These are phyloP conservation scores for Penicillium cataractarum DNA, from an alignment of 495 filamentous ascomycete species.

Conservation along the genomic window DNA sequence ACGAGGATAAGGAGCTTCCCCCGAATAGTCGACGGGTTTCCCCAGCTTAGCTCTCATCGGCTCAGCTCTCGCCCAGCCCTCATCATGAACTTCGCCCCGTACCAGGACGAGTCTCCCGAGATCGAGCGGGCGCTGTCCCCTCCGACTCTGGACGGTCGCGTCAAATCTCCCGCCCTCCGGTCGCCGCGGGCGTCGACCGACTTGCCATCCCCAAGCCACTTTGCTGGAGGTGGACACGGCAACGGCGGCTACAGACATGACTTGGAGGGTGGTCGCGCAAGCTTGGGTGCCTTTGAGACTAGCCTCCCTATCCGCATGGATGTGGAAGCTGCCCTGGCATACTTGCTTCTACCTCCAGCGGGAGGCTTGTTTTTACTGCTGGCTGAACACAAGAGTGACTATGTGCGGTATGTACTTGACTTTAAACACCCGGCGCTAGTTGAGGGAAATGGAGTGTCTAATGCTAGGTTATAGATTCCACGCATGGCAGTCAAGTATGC, in stretches of 20 bases:
- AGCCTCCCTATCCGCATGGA: conserved; percentile 82
- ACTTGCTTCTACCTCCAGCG: conserved; percentile 82
- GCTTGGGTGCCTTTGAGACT: conserved; percentile 74
- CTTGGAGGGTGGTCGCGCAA: conserved; percentile 60
- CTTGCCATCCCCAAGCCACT: conserved; percentile 48
- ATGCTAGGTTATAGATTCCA: conserved; percentile 68
- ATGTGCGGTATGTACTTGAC: conserved; percentile 72
- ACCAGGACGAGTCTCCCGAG: conserved; percentile 87
- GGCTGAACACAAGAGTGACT: conserved; percentile 92
- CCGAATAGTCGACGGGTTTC: conserved; percentile 1
- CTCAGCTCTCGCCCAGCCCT: conserved; percentile 9
- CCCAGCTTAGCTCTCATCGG: conserved; percentile 3
- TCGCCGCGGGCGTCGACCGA: conserved; percentile 45
- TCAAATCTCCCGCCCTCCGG: conserved; percentile 53
- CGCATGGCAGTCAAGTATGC: conserved; percentile 89
- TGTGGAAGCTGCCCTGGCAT: conserved; percentile 89
- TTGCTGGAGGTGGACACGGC: conserved; percentile 36
- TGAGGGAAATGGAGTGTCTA: conserved; percentile 2
- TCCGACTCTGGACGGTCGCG: conserved; percentile 50
- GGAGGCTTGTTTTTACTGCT: conserved; percentile 84
- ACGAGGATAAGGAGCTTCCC: conserved; percentile 18
- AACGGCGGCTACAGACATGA: conserved; percentile 44
- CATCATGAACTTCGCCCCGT: conserved; percentile 91
- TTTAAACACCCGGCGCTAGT: neutral
- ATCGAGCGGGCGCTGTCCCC: conserved; percentile 72